These are phyloP conservation scores for Grosmannia penicillata DNA, from an alignment of 2,329 filamentous ascomycete genomes.

Conservation along the genomic window DNA sequence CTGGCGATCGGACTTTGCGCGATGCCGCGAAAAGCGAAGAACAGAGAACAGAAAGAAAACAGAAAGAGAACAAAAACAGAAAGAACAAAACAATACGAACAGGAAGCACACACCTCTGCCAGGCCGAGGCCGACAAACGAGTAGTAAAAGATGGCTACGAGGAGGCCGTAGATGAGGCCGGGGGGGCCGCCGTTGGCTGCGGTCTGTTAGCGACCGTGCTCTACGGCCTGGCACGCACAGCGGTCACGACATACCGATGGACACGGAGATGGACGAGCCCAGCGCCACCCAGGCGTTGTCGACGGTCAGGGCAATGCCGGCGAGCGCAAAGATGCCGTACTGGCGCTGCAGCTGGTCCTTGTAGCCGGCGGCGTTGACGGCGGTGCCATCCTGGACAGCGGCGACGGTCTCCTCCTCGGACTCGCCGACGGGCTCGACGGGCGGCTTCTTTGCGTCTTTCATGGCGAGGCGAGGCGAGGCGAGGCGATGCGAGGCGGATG, in stretches of 20 bases:
- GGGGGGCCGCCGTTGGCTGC: constrained; percentile 26
- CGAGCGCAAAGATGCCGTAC: constrained; percentile 44
- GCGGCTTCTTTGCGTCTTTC: constrained; percentile 6
- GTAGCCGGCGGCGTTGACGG: constrained; percentile 51
- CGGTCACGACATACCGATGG: constrained; percentile 30
- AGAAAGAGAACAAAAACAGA: background rate
- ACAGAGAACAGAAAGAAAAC: background rate
- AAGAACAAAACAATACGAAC: constrained; percentile 1
- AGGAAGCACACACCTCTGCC: constrained; percentile 20
- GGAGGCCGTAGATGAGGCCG: constrained; percentile 25
- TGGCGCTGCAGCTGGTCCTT: constrained; percentile 48
- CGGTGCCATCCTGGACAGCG: constrained; percentile 21
- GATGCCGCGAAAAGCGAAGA: background rate
- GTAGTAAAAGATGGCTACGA: constrained; percentile 28
- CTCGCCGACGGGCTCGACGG: constrained; percentile 5
- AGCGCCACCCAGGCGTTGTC: constrained; percentile 52
- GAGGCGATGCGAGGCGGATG: too few species aligned
- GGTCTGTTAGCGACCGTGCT: background rate
- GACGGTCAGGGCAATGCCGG: constrained; percentile 44
- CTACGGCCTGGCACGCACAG: too few species aligned
- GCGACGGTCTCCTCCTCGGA: constrained; percentile 18
- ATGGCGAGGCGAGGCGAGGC: background rate
- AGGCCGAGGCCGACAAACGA: constrained; percentile 25
- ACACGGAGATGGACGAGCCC: constrained; percentile 43
- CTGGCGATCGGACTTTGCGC: too few species aligned